Base-by-base conservation (phyloP, 345 rosid species). In the Reutealis trisperma region DNA sequence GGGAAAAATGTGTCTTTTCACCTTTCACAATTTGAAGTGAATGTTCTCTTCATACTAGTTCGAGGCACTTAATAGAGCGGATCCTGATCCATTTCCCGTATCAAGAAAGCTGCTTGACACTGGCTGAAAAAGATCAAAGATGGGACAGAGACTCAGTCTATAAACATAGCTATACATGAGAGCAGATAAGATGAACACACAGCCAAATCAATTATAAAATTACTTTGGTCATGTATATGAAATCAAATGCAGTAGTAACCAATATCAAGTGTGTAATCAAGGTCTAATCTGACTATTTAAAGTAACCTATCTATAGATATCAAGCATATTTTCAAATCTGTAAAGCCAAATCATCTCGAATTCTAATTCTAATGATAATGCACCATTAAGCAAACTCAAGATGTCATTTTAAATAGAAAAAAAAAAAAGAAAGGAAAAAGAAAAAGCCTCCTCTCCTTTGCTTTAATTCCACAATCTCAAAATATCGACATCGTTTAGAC, bases 101-200 rank as follows among this genome's bases (percentile, higher is more conserved):
- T 88, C 97, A 67, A 93, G 95, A 80, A 89, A 91, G 86, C 83
- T 83, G 85, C 88, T 86, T 71, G 92, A 84, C 73, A 87, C 79
- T 24, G 89, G 85, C 98, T 93, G 92, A 75, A 87, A 81, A 75
- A 73, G 21, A 63, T 47, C n/a, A 24, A 47, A 63, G 63, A 68
- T 59, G 37, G 47, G 65, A 51, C 21, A 47, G 66, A 74, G 65
- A 59, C 49, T 77, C 45, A 66, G 71, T 67, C 79, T 57, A 45
- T 41, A 7, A n/a, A 68, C 3, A 45, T 19, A 6, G 0, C 0
- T 15, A 51, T 51, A 63, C 16, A 5, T 49, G 24, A 32, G 25
- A 15, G 21, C 52, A 57, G 12, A 27, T 9, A 32, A 21, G 15
- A 1, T 30, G 30, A 67, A 65, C 78, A 70, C 49, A 52, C 8